Evolutionary conservation across 306 rosid species (phyloP), one percentile per base, ranked within the genome.

Genomic region (Comarum palustre): DNA sequence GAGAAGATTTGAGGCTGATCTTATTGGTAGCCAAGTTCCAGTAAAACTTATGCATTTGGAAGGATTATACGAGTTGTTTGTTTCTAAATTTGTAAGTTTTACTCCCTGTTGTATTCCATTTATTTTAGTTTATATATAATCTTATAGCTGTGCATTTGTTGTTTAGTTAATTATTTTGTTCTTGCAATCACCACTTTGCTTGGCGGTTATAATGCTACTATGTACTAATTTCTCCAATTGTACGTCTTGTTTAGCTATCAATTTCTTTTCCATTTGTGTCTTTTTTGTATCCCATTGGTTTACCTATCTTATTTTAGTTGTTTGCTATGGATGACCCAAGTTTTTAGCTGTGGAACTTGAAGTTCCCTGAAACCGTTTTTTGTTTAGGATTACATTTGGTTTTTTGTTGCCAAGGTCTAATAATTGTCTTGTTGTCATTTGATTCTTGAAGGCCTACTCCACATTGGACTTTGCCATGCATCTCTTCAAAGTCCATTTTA

Each of bases 1-100:
- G 32, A 86, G 97, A 85, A 89, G 97, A 85, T 94, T 94, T 55
- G 97, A 94, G 82, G 95, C 92, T 72, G 98, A 94, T 85, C 85
- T 84, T 60, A 82, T 91, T 45, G 90, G 97, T 77, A 89, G 88
- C 79, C 98, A 91, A 80, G 97, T 94, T 85, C 92, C 98, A 22
- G 68, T 91, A 72, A 86, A 89, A 78, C 91, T 91, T 47, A 89
- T 94, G 97, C 97, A 94, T 84, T 76, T 91, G 92, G 98, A 94
- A 83, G 98, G 98, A 74, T 70, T 94, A 66, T 88, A 91, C 11
- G 98, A 94, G 84, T 75, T 94, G 82, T 94, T 89, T 84, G 86
- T 89, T 63, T 90, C 98, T 9, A 94, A 94, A 82, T 91, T 94
- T 85, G 98, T 94, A 83, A 89, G 98, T 85, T 77, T 73, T 29